Base-by-base conservation (phyloP, 176 grass and related monocot species). In the Raddia distichophylla region DNA sequence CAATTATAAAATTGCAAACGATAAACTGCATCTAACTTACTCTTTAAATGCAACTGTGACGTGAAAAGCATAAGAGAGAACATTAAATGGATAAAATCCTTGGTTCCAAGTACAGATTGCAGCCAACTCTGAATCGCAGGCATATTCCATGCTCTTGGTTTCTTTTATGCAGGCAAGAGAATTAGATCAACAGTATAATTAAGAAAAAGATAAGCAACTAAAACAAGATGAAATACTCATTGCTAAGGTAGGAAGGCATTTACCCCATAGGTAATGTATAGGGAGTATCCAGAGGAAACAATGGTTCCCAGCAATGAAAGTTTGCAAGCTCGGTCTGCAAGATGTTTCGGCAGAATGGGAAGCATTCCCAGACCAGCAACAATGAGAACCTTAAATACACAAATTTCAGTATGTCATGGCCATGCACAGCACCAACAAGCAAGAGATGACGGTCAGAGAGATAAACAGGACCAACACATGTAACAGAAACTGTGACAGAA, bases 351-450 rank as follows among this genome's bases (percentile, higher is more conserved):
- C 69, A 91, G 60, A 75, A 95, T 80, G 7, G 96, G 93, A 82
- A 98, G 88, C 67, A 98, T 91, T 82, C 96, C 96, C 80, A 98
- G 87, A 78, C 86, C 55, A 82, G 96, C 86, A 95, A 98, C 90
- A 67, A 89, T 64, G 43, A 98, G 74, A 47, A 98, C 86, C 93
- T 98, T 72, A 34, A 76, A 93, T 64, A 88, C 13, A 75, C 51
- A 45, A 60, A 35, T 33, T 65, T 8, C 3, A 34, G 22, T 20
- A 55, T 67, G 10, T 54, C 73, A 85, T 20, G 73, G 2, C 51
- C 48, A 64, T 16, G 52, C 57, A 78, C 12, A 72, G 5, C 10
- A 33, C 35, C 10, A 54, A 76, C 27, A 76, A 81, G 10, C 49
- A 60, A 52, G 15, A 67, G 43, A 37, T 58, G 18, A 20, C 47